phyloP scores from a whole-genome alignment of 345 rosid genomes.

The Gossypium arboreum region DNA sequence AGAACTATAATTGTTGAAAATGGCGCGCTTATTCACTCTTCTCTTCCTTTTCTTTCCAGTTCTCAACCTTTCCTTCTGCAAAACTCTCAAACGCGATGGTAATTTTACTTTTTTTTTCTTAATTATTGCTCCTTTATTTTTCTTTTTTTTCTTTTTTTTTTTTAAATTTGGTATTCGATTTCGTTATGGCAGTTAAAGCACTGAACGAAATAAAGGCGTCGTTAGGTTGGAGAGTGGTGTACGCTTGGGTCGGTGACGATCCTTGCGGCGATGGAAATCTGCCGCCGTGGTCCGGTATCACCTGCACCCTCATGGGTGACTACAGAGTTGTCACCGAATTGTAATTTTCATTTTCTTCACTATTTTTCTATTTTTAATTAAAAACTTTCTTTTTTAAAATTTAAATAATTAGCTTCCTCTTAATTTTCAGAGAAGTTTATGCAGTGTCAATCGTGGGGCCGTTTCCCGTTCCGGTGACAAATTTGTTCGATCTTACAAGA shows the following conservation, averaged over 20 bases:
- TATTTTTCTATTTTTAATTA: background rate
- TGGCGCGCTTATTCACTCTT: background rate
- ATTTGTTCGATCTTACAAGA: constrained; percentile 66
- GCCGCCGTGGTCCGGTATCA: constrained; percentile 21
- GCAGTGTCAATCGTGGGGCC: constrained; percentile 67
- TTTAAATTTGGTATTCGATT: background rate
- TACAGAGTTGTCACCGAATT: constrained; percentile 16
- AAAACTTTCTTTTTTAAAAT: background rate
- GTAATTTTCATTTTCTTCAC: constrained; percentile 1
- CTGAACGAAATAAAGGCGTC: constrained; percentile 12
- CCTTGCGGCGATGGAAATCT: constrained; percentile 16
- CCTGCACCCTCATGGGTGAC: constrained; percentile 18
- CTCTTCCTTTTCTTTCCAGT: background rate
- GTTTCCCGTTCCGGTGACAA: constrained; percentile 72
- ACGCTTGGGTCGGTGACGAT: constrained; percentile 17
- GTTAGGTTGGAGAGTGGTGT: constrained; percentile 14
- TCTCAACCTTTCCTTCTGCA: background rate
- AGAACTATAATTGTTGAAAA: constrained; percentile 12
- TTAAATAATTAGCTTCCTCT: background rate
- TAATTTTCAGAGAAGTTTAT: constrained; percentile 17
- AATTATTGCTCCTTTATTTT: background rate
- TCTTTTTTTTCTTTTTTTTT: background rate
- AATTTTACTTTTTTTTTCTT: background rate
- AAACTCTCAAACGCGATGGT: constrained; percentile 12
- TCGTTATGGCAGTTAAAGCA: background rate